Base-by-base conservation (phyloP, 148 eudicot species). In the Drosera capensis region DNA sequence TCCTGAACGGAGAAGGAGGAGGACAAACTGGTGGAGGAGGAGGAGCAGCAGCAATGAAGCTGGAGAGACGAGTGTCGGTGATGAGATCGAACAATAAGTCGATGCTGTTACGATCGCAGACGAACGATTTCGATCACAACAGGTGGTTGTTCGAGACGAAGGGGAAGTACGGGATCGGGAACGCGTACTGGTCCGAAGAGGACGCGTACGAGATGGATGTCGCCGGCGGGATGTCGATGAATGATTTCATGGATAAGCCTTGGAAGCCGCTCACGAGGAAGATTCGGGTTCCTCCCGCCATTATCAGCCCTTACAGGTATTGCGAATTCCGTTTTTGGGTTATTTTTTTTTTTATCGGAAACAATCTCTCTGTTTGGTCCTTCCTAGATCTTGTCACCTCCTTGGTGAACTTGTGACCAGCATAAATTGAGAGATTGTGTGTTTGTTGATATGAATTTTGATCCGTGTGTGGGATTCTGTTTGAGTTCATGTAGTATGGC, bases 251-350 rank as follows among this genome's bases (percentile, higher is more conserved):
- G 78, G 94, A 79, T 58, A 87, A 82, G 54, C 94, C 94, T 5
- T 87, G 96, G 96, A 87, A 87, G 63, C 96, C 96, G 15, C 82
- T 87, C 40, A 87, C 94, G 3, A 57, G 96, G 7, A 87, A 87
- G 52, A 48, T 77, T 24, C 51, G 46, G 17, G 51, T 82, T 61
- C 78, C 90, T 0, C 49, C 76, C 8, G 74, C 45, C 18, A 26
- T 87, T 34, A 62, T 87, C 49, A 87, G 96, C 65, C 96, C 96
- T 61, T 87, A 87, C 64, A 79, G 96, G 96, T 86, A 51, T n/a
- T n/a, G n/a, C n/a, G n/a, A n/a, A n/a, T n/a, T n/a, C n/a, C n/a
- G n/a, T n/a, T n/a, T n/a, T n/a, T n/a, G n/a, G n/a, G n/a, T n/a
- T n/a, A n/a, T n/a, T n/a, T n/a, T n/a, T n/a, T n/a, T n/a, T n/a